Evolutionary conservation across 164 flowering plant species (phyloP).

Genomic region (Berberis vulgaris): DNA sequence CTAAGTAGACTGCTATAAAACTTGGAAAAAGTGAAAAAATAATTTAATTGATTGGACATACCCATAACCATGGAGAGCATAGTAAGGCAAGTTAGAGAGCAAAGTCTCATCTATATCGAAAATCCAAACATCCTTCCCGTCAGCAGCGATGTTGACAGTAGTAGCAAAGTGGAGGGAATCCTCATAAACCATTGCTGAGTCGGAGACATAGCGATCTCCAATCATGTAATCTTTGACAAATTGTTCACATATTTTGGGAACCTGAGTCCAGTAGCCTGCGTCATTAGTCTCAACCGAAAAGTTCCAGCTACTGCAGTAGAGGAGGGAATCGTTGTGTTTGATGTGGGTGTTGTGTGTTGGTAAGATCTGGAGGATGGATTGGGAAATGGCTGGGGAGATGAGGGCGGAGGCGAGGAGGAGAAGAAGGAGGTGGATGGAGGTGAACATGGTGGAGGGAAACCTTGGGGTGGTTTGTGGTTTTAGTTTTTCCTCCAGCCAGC

Average conservation of each 20-base stretch:
- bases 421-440: not conserved
- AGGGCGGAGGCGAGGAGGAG: not conserved
- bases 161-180: conserved; percentile 34
- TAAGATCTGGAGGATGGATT: not conserved
- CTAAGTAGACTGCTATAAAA: no score
- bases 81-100: conserved; percentile 67
- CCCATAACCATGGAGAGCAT: conserved; percentile 56
- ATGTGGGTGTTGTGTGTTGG: not conserved
- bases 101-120: conserved; percentile 91
- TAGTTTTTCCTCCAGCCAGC: no score
- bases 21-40: no score
- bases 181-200: conserved; percentile 41
- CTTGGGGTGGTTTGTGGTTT: no score
- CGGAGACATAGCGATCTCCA: conserved; percentile 49
- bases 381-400: not conserved
- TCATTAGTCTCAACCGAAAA: conserved; percentile 73
- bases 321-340: conserved; percentile 4
- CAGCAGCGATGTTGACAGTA: conserved; percentile 31
- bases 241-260: conserved; percentile 43
- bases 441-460: no score
- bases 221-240: conserved; percentile 54
- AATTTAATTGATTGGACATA: conserved; percentile 12
- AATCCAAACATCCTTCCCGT: conserved; percentile 76
- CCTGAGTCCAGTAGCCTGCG: conserved; percentile 43
- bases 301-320: conserved; percentile 74